Evolutionary conservation across 305 asterid species (phyloP).

Genomic region (Fraxinus platypoda): DNA sequence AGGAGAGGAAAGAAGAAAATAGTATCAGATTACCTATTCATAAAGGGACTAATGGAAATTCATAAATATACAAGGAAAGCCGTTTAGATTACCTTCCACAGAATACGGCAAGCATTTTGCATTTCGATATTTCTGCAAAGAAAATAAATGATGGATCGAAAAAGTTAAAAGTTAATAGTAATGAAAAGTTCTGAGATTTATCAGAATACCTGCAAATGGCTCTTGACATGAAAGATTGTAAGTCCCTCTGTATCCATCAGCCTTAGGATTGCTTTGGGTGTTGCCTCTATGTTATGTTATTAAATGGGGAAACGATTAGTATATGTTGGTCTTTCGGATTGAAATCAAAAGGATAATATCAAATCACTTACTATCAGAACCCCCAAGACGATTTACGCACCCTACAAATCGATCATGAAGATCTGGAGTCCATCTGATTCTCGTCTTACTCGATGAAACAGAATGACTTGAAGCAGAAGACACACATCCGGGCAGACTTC

Average conservation of each 20-base stretch:
- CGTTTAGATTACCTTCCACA: constrained; percentile 52
- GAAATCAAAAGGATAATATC: background rate
- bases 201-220: constrained; percentile 77
- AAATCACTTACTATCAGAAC: constrained; percentile 70
- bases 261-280: constrained; percentile 82
- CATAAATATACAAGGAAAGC: background rate
- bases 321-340: background rate
- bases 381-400: constrained; percentile 78
- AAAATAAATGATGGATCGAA: background rate
- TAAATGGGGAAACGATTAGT: background rate
- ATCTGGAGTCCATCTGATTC: constrained; percentile 85
- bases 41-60: background rate
- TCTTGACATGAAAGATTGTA: constrained; percentile 83
- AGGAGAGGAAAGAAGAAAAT: background rate
- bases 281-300: constrained; percentile 54
- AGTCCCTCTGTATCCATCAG: constrained; percentile 77
- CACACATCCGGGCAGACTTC: constrained; percentile 24
- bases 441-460: constrained; percentile 42
- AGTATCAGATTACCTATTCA: constrained; percentile 17
- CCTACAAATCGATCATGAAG: constrained; percentile 87
- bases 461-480: constrained; percentile 23
- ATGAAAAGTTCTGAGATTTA: background rate
- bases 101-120: constrained; percentile 63
- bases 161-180: background rate
- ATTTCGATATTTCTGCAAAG: constrained; percentile 64